Evolutionary conservation across 2,329 filamentous ascomycete species (phyloP).

Genomic region (Orbilia javanica): DNA sequence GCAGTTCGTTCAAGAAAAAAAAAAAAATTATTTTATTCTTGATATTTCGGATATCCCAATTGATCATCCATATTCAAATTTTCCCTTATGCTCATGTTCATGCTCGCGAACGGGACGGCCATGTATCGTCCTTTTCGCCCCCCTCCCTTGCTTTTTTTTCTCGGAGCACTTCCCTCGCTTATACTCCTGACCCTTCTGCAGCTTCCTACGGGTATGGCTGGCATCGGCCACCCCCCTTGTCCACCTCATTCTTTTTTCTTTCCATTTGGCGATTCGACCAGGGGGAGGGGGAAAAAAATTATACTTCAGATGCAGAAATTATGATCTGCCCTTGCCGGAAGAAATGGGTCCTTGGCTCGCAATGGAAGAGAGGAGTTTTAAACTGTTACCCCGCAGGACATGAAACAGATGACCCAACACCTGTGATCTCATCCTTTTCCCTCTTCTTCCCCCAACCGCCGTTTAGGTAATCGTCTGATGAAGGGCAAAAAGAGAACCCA

Average conservation of each 20-base stretch:
- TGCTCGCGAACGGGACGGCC: too few relatives aligned
- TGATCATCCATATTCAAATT: not conserved
- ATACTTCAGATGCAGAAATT: slow-evolving; percentile 30
- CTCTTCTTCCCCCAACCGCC: not conserved
- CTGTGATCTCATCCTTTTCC: slow-evolving; percentile 27
- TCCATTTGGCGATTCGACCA: not conserved
- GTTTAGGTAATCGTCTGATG: slow-evolving; percentile 13
- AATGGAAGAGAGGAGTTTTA: slow-evolving; percentile 29
- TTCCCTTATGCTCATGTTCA: too few relatives aligned
- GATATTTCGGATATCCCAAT: not conserved
- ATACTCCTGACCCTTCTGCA: slow-evolving; percentile 30
- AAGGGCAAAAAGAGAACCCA: not conserved
- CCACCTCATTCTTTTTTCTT: slow-evolving; percentile 4
- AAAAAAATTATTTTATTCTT: too few relatives aligned
- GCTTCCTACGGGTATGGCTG: slow-evolving; percentile 41
- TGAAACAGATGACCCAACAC: slow-evolving; percentile 43
- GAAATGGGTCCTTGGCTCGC: slow-evolving; percentile 21
- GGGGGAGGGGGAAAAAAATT: too few relatives aligned
- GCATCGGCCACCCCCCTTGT: not conserved
- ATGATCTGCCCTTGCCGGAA: slow-evolving; percentile 33
- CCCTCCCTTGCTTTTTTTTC: not conserved
- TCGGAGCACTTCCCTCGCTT: slow-evolving; percentile 26
- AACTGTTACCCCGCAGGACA: slow-evolving; percentile 54
- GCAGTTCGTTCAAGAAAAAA: not conserved
- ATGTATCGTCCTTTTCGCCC: not conserved